phyloP scores from a whole-genome alignment of 768 basidiomycete genomes.

The Suillus clintonianus region DNA sequence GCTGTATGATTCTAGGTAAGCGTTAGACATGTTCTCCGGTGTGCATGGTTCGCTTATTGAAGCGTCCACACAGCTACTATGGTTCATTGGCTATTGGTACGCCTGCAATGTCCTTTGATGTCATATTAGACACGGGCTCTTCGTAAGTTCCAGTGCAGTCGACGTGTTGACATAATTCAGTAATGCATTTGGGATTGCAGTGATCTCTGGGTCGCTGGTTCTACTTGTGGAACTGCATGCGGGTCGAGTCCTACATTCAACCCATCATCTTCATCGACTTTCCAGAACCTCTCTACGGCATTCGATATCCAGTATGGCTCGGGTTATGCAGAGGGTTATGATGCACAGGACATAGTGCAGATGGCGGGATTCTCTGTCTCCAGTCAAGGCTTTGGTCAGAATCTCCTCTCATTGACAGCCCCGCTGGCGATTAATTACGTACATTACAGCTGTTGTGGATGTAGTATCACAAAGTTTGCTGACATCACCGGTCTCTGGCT shows the following conservation, averaged over 20 bases:
- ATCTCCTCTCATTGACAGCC: not conserved
- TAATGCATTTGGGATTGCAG: constrained; percentile 29
- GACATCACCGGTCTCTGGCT: constrained; percentile 46
- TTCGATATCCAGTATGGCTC: constrained; percentile 52
- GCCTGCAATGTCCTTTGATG: constrained; percentile 46
- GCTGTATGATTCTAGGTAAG: constrained; percentile 63
- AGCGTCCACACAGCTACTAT: constrained; percentile 29
- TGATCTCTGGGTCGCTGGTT: constrained; percentile 53
- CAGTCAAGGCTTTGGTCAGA: constrained; percentile 45
- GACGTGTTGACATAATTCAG: not conserved
- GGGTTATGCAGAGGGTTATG: constrained; percentile 49
- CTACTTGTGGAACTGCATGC: constrained; percentile 34
- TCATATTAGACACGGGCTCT: constrained; percentile 57
- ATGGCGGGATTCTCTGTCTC: constrained; percentile 54
- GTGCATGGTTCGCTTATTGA: not conserved
- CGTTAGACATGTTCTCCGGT: not conserved
- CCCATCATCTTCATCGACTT: constrained; percentile 37
- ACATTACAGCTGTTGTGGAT: constrained; percentile 39
- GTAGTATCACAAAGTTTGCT: constrained; percentile 40
- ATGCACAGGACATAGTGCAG: constrained; percentile 45
- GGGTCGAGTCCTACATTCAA: constrained; percentile 32
- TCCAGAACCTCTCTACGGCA: constrained; percentile 33
- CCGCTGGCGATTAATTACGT: not conserved
- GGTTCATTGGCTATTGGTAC: constrained; percentile 46
- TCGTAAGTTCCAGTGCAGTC: constrained; percentile 22